phyloP scores from a whole-genome alignment of 352 stramenopile genomes.

The Plasmopara muralis region DNA sequence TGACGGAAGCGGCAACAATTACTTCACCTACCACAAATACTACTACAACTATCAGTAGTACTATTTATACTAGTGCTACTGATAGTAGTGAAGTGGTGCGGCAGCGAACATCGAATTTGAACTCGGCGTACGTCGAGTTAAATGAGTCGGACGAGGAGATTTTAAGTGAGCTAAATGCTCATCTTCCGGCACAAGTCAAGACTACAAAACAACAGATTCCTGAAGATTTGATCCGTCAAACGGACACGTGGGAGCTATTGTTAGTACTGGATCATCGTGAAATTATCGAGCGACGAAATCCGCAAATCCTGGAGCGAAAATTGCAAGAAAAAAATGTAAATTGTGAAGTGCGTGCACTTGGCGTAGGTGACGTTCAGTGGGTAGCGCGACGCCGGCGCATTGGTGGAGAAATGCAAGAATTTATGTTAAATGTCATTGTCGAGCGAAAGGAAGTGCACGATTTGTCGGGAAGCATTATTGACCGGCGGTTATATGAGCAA shows the following conservation, averaged over 20 bases:
- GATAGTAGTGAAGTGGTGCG: conserved; percentile 1
- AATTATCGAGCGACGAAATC: conserved; percentile 64
- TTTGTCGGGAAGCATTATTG: conserved; percentile 77
- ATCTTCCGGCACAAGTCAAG: conserved; percentile 1
- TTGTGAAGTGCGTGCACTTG: conserved; percentile 71
- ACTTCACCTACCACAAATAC: background rate
- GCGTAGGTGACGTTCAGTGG: conserved; percentile 78
- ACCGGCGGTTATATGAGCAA: conserved; percentile 74
- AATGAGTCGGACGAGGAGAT: conserved; percentile 37
- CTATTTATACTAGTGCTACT: conserved; percentile 1
- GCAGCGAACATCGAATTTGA: conserved; percentile 7
- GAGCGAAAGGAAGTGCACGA: conserved; percentile 80
- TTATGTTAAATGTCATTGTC: conserved; percentile 79
- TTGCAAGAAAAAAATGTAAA: conserved; percentile 69
- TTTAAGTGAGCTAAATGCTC: conserved; percentile 1
- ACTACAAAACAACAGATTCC: background rate
- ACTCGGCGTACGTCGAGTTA: conserved; percentile 32
- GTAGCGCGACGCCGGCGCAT: conserved; percentile 48
- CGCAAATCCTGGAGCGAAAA: conserved; percentile 69
- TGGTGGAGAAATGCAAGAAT: conserved; percentile 34
- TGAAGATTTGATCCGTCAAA: conserved; percentile 23
- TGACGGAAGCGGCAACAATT: conserved; percentile 5
- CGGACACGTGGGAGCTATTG: conserved; percentile 72
- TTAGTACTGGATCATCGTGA: conserved; percentile 79
- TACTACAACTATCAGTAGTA: conserved; percentile 3